phyloP scores from a whole-genome alignment of 805 yeast species.

The Yamadazyma scolyti region DNA sequence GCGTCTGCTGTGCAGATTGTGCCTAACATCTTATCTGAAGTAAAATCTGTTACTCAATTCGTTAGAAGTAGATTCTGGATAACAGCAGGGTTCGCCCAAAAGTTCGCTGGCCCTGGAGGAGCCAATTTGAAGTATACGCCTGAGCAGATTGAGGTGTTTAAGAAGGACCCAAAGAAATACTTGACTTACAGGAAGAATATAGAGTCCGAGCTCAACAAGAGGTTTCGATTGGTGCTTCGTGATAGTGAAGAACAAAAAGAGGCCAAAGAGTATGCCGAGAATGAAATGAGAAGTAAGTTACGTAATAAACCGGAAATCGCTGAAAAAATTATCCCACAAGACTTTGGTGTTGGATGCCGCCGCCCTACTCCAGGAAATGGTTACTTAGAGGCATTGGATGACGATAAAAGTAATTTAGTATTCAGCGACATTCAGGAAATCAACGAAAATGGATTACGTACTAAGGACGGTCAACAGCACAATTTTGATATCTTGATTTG shows the following conservation, averaged over 20 bases:
- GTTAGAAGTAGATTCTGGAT: slow-evolving; percentile 6
- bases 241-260: slow-evolving; percentile 1
- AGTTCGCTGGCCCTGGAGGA: slow-evolving; percentile 17
- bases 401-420: slow-evolving; percentile 1
- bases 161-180: slow-evolving; percentile 1
- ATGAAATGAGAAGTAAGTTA: slow-evolving; percentile 1
- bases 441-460: slow-evolving; percentile 1
- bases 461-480: slow-evolving; percentile 1
- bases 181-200: slow-evolving; percentile 2
- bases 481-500: slow-evolving; percentile 1
- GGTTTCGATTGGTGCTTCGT: slow-evolving; percentile 1
- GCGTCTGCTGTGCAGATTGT: slow-evolving; percentile 7
- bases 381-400: slow-evolving; percentile 1
- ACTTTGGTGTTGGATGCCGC: slow-evolving; percentile 2
- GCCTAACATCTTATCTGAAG: slow-evolving; percentile 3
- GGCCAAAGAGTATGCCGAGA: slow-evolving; percentile 1
- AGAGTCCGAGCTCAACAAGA: slow-evolving; percentile 1
- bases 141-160: slow-evolving; percentile 1
- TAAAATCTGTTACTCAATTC: slow-evolving; percentile 5
- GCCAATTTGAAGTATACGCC: not conserved
- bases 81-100: slow-evolving; percentile 3
- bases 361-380: slow-evolving; percentile 3
- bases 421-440: slow-evolving; percentile 1
- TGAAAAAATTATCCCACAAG: slow-evolving; percentile 1
- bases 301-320: slow-evolving; percentile 1